Percentiles rank a stretch among this genome's conserved stretches.
Evolutionary conservation across 2,329 filamentous ascomycete species (phyloP).

Genomic region (Aspergillus pseudoterreus): DNA sequence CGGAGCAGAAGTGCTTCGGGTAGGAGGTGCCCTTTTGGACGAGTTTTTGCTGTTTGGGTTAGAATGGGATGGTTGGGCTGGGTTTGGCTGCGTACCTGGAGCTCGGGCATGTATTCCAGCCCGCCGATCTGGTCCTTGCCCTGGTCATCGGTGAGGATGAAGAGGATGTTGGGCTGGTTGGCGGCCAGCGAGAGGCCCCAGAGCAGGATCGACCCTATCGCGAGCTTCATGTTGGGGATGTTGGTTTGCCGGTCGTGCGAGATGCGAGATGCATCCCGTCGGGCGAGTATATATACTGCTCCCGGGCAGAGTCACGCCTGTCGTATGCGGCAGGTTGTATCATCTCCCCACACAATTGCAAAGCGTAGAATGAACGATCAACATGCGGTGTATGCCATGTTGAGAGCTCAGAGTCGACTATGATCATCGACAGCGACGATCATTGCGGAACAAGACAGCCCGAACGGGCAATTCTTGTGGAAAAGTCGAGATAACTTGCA

Average conservation of each 20-base stretch:
- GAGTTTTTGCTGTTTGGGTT: slow-evolving; percentile 49
- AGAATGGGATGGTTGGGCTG: background rate
- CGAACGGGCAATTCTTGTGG: too few species aligned
- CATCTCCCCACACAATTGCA: slow-evolving; percentile 18
- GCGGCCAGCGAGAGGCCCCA: slow-evolving; percentile 14
- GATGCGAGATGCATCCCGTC: background rate
- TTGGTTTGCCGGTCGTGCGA: too few species aligned
- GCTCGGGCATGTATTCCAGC: slow-evolving; percentile 52
- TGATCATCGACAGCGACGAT: too few species aligned
- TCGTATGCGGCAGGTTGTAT: slow-evolving; percentile 9
- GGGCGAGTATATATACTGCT: background rate
- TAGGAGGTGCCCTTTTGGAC: slow-evolving; percentile 56
- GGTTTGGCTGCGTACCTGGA: slow-evolving; percentile 13
- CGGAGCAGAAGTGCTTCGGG: slow-evolving; percentile 58
- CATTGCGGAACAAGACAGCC: too few species aligned
- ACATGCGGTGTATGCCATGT: background rate
- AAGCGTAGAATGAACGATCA: background rate
- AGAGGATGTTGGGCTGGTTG: slow-evolving; percentile 55
- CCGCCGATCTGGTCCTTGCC: slow-evolving; percentile 39
- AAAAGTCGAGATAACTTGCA: too few species aligned
- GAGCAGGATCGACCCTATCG: background rate
- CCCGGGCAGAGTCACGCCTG: background rate
- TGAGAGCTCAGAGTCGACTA: background rate
- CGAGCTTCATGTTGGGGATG: background rate
- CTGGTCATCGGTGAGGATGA: slow-evolving; percentile 67